Evolutionary conservation across 2,329 filamentous ascomycete species (phyloP), one percentile per base, ranked within the genome.

Genomic region (Cladosporium halotolerans): DNA sequence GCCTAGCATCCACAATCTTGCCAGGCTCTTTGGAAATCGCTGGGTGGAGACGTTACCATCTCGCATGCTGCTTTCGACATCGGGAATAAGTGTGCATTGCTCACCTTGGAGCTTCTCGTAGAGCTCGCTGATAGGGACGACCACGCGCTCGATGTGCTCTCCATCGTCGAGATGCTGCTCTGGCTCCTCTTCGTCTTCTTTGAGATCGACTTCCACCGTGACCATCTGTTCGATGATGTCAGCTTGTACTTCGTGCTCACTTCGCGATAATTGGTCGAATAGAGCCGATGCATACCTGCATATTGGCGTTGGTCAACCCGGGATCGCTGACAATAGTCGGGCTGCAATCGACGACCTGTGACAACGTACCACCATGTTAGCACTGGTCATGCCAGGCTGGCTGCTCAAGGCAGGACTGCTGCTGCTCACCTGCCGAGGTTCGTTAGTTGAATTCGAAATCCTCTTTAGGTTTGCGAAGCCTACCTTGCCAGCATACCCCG

Each of bases 301-400:
- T 80, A 60, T 82, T 83, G 47, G 81, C 79, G 53, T 75, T 79
- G 54, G 74, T 80, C 72, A 84, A 70, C 19, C 80, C 80, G 1
- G 80, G 80, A 66, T 83, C 85, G 60, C 82, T 81, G 53, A 82
- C 85, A 73, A 88, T 85, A 49, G 84, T 76, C 7, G 83, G 82
- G 36, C 80, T 81, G n/a, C 78, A 80, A 66, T 71, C 69, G 16
- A 67, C 58, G 56, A 74, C 60, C 57, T 68, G 66, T 36, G 23
- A 28, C 4, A 32, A 54, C 48, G 38, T 52, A 60, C 54, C 55
- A 55, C 46, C 56, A 67, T 62, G 41, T 62, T 65, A 50, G 65
- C 63, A 55, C 63, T 66, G 47, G 66, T 68, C 65, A 69, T 64
- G 45, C 77, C 77, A 6, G 77, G 77, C 61, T 80, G 83, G 60